Percentiles rank a stretch among this genome's conserved stretches.
phyloP scores from a whole-genome alignment of 2,329 filamentous ascomycete genomes.

The Zarea fungicola region DNA sequence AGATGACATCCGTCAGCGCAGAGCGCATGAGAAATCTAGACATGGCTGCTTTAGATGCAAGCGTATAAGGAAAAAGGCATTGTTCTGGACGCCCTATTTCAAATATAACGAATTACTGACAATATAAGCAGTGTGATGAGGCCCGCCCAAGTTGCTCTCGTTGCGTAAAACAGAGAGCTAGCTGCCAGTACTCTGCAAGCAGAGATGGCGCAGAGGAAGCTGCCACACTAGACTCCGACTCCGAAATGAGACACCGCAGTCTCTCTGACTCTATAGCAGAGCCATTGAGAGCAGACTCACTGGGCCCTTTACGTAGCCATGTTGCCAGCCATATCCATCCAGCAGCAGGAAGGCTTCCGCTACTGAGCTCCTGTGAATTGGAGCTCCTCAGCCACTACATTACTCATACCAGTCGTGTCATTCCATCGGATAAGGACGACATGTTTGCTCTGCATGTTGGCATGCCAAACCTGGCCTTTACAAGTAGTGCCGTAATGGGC shows the following conservation, averaged over 20 bases:
- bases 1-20: slow-evolving; percentile 4
- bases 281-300: neutral
- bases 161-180: slow-evolving; percentile 25
- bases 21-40: slow-evolving; percentile 9
- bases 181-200: slow-evolving; percentile 24
- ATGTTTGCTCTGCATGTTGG: slow-evolving; percentile 36
- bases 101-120: neutral
- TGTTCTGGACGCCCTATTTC: neutral
- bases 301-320: neutral
- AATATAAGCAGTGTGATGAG: slow-evolving; percentile 29
- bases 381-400: slow-evolving; percentile 37
- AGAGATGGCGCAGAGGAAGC: neutral
- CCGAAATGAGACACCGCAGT: neutral
- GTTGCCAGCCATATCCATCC: neutral
- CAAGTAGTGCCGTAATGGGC: slow-evolving; percentile 34
- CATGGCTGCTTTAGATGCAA: slow-evolving; percentile 8
- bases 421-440: slow-evolving; percentile 32
- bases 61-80: slow-evolving; percentile 6
- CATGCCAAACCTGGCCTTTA: slow-evolving; percentile 37
- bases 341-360: neutral
- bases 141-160: slow-evolving; percentile 27
- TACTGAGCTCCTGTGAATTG: slow-evolving; percentile 23
- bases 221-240: slow-evolving; percentile 2
- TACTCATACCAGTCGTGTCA: slow-evolving; percentile 33
- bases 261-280: neutral